Conservation (phyloP, 1,284 basidiomycete species). For the Cryptococcus sp. region DNA sequence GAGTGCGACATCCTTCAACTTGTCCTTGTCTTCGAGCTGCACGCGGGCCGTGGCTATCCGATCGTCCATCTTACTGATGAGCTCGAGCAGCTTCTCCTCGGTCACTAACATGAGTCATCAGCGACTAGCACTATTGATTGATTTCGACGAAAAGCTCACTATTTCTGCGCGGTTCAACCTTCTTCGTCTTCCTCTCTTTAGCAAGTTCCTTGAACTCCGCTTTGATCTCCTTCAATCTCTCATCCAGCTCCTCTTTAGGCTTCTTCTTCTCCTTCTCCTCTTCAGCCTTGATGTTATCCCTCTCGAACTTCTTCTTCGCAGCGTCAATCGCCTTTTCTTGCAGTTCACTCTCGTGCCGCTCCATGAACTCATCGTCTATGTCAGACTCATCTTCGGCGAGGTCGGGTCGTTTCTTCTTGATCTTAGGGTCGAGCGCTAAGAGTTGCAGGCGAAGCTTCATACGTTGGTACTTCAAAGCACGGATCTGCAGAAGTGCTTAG, state of each 20-base stretch:
- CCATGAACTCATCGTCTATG: slow-evolving; percentile 88
- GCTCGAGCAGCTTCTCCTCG: slow-evolving; percentile 70
- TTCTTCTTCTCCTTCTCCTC: slow-evolving; percentile 69
- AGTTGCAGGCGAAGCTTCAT: slow-evolving; percentile 85
- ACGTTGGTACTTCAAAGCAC: slow-evolving; percentile 86
- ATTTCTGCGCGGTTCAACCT: slow-evolving; percentile 68
- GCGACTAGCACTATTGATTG: not conserved
- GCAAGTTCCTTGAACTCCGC: slow-evolving; percentile 69
- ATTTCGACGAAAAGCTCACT: slow-evolving; percentile 22
- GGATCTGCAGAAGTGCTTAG: slow-evolving; percentile 43
- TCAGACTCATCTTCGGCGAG: slow-evolving; percentile 85
- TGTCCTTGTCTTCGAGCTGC: slow-evolving; percentile 84
- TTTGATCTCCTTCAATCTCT: slow-evolving; percentile 71
- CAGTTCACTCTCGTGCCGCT: slow-evolving; percentile 74
- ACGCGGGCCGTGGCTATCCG: slow-evolving; percentile 80
- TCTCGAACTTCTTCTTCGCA: slow-evolving; percentile 81
- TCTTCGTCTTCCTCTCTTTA: slow-evolving; percentile 77
- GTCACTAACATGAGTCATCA: slow-evolving; percentile 34
- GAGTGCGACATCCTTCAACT: slow-evolving; percentile 88
- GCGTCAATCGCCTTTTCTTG: slow-evolving; percentile 83
- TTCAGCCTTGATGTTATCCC: slow-evolving; percentile 81
- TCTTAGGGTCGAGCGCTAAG: slow-evolving; percentile 72
- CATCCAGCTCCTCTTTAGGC: slow-evolving; percentile 69
- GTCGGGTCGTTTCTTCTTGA: slow-evolving; percentile 73
- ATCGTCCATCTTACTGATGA: slow-evolving; percentile 61